These are phyloP conservation scores for Forsythia viridissima DNA, from an alignment of 257 asterid species.

Conservation along the genomic window DNA sequence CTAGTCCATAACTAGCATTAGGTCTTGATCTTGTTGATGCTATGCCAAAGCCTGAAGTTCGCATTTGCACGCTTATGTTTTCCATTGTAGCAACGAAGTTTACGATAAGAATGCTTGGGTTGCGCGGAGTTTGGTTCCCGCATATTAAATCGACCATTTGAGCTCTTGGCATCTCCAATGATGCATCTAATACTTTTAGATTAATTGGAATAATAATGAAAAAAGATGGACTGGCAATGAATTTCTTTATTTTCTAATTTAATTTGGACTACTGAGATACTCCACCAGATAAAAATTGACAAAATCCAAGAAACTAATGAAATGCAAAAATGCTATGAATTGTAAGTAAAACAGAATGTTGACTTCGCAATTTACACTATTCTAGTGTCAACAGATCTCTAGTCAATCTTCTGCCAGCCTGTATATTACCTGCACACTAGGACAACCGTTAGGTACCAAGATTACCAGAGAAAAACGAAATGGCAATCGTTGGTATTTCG, in stretches of 20 bases:
- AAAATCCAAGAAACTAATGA: too few species aligned
- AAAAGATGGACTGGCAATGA: neutral
- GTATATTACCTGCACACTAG: too few species aligned
- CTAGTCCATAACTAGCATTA: slow-evolving; percentile 19
- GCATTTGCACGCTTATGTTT: neutral
- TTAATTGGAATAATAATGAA: neutral
- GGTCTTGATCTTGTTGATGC: slow-evolving; percentile 18
- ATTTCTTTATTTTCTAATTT: neutral
- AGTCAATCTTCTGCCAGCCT: too few species aligned
- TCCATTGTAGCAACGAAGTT: slow-evolving; percentile 15
- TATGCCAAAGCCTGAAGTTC: slow-evolving; percentile 16
- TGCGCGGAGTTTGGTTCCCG: neutral
- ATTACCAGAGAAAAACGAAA: too few species aligned
- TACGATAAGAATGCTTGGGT: neutral
- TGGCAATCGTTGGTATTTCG: too few species aligned
- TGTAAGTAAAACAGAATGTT: too few species aligned
- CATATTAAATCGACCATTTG: slow-evolving; percentile 19
- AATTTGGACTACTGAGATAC: neutral
- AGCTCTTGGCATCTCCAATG: slow-evolving; percentile 26
- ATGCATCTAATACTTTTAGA: slow-evolving; percentile 13
- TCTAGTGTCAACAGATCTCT: too few species aligned
- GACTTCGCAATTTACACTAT: too few species aligned
- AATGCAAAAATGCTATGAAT: too few species aligned
- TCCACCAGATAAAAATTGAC: too few species aligned
- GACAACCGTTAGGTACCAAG: too few species aligned